Percentiles rank a stretch among this genome's conserved stretches.
Conservation (phyloP, 345 rosid species). For the Excoecaria agallocha region DNA sequence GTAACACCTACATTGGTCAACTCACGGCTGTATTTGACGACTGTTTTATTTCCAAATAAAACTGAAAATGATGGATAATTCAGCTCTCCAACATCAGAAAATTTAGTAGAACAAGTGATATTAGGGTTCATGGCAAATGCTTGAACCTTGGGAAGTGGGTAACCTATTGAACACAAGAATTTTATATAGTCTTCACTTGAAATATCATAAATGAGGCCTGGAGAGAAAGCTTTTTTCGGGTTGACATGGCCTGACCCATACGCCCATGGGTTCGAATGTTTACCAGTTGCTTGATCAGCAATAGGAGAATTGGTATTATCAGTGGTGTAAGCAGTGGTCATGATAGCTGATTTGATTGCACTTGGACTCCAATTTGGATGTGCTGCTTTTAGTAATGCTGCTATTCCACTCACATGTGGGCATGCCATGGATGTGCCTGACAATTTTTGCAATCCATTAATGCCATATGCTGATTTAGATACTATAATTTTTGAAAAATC, state of each 20-base stretch:
- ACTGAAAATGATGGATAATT: constrained; percentile 67
- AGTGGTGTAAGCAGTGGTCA: background rate
- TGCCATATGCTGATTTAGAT: too few relatives aligned
- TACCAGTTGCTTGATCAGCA: constrained; percentile 47
- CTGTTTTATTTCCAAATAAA: constrained; percentile 52
- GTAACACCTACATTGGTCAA: constrained; percentile 75
- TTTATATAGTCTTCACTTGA: constrained; percentile 52
- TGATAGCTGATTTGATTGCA: too few relatives aligned
- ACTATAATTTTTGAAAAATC: too few relatives aligned
- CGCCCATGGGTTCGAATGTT: constrained; percentile 55
- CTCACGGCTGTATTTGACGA: constrained; percentile 62
- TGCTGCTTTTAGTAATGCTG: too few relatives aligned
- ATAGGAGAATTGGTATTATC: constrained; percentile 74
- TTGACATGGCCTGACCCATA: constrained; percentile 83
- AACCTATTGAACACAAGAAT: constrained; percentile 73
- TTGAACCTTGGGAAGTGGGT: constrained; percentile 50
- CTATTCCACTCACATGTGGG: too few relatives aligned
- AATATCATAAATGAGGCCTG: constrained; percentile 33
- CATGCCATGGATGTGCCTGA: constrained; percentile 44
- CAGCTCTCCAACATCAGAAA: constrained; percentile 26
- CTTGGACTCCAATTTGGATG: too few relatives aligned
- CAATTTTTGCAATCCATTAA: background rate
- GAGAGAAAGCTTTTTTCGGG: constrained; percentile 27
- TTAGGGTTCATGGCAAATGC: constrained; percentile 56
- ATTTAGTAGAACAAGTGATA: constrained; percentile 47